Evolutionary conservation across 257 asterid genomes (phyloP), one percentile per base, ranked within the genome.

Genomic region (Anisodus acutangulus): DNA sequence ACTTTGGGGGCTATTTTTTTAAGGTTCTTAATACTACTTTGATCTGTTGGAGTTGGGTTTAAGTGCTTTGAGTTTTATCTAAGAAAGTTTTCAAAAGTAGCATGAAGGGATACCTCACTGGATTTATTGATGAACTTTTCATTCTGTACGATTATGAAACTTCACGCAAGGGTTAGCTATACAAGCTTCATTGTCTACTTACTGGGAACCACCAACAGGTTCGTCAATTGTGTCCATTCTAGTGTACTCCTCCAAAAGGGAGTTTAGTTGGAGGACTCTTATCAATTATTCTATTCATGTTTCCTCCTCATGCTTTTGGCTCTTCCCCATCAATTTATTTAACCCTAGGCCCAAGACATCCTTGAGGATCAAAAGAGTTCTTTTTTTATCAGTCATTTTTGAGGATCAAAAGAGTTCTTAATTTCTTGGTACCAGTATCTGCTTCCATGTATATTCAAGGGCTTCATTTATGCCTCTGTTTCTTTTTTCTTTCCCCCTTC

Each of bases 251-350:
- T 11, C 13, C 11, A 13, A 49, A 74, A 74, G 43, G 62, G 60
- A 74, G 41, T 31, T 74, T 47, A 8, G 62, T 22, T 74, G 81
- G 37, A 41, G 4, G 59, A 49, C 22, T 74, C 22, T 8, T 8
- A 49, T 49, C 15, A 22, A 7, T 49, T 49, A 19, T 51, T 49
- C 45, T 35, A 49, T 74, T 51, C 60, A 51, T 0, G 13, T 22
- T 74, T 74, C 59, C 53, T 71, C 79, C 41, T 10, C 60, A 5
- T 72, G 41, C 80, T 72, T 72, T 45, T 72, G 41, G 80, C 80
- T 5, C 41, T 3, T 47, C 19, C 80, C 35, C 41, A 72, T n/a
- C n/a, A 19, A 72, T 4, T 1, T 41, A 9, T 41, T 10, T 71
- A 43, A 71, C 37, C 57, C 9, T 17, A 17, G 26, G 37, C 37